Percentiles rank a stretch among this genome's conserved stretches.
These are phyloP conservation scores for Straminergon stramineum DNA, from an alignment of 225 moss, liverwort and hornwort species.

Conservation along the genomic window DNA sequence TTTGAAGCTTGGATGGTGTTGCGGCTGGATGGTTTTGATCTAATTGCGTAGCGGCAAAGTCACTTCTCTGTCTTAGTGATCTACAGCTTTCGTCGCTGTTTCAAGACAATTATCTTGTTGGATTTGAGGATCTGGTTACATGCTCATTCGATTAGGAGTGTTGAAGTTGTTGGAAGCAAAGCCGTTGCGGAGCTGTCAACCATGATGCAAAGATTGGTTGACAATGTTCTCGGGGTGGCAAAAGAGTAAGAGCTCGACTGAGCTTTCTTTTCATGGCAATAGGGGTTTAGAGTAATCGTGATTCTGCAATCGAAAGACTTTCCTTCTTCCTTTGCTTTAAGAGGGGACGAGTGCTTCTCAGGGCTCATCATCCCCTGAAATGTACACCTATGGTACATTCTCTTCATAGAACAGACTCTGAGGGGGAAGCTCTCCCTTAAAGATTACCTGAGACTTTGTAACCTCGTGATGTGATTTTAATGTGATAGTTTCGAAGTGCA, in stretches of 20 bases:
- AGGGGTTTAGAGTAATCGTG: neutral
- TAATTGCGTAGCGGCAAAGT: neutral
- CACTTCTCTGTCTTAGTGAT: neutral
- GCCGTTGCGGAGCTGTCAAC: neutral
- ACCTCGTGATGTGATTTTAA: neutral
- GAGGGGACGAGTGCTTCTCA: neutral
- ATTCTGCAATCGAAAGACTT: neutral
- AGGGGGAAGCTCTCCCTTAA: neutral
- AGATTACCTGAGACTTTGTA: neutral
- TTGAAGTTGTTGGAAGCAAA: neutral
- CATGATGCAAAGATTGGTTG: slow-evolving; percentile 81
- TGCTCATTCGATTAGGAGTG: neutral
- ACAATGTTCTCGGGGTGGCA: slow-evolving; percentile 66
- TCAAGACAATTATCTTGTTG: neutral
- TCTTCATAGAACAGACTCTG: neutral
- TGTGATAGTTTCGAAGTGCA: slow-evolving; percentile 4
- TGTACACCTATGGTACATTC: neutral
- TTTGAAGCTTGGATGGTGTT: neutral
- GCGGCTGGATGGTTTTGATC: neutral
- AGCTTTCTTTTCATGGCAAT: neutral
- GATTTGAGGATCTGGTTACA: neutral
- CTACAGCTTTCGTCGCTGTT: neutral
- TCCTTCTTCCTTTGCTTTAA: neutral
- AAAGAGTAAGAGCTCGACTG: slow-evolving; percentile 63
- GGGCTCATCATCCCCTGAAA: neutral